Evolutionary conservation across 352 stramenopile species (phyloP).

Genomic region (Thalassiosira sp.): DNA sequence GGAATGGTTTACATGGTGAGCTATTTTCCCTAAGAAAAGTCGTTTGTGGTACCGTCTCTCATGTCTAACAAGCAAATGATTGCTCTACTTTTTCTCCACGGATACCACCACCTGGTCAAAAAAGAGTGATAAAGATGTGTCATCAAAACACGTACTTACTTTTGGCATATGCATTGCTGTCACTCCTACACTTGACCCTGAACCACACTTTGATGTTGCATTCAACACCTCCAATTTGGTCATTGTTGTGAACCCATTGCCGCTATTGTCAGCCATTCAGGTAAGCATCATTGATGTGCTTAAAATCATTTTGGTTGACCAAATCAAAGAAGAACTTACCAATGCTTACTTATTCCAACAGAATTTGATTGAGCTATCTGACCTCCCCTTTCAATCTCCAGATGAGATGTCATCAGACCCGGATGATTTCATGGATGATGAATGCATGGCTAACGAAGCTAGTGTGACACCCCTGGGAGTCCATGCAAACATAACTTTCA

Average conservation of each 20-base stretch:
- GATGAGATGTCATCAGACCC: neutral
- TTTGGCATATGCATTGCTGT: slow-evolving; percentile 24
- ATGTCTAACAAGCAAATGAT: neutral
- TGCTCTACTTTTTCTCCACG: neutral
- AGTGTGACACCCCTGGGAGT: neutral
- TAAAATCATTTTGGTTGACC: no score
- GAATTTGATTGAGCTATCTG: slow-evolving; percentile 31
- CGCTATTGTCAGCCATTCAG: slow-evolving; percentile 45
- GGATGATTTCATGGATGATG: neutral
- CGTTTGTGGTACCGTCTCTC: neutral
- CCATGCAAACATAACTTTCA: slow-evolving; percentile 14
- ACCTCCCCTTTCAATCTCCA: slow-evolving; percentile 38
- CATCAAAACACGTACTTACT: slow-evolving; percentile 12
- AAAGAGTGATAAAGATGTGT: neutral
- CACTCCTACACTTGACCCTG: slow-evolving; percentile 28
- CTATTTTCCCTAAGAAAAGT: neutral
- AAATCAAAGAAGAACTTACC: no score
- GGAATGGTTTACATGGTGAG: slow-evolving; percentile 47
- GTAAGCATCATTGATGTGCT: no score
- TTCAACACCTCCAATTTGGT: slow-evolving; percentile 36
- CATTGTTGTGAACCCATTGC: slow-evolving; percentile 51
- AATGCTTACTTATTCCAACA: no score
- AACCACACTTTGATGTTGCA: slow-evolving; percentile 19
- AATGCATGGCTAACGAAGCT: neutral
- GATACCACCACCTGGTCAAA: neutral